These are phyloP conservation scores for Nadsonia commutata DNA, from an alignment of 1,139 yeast species.

Conservation along the genomic window DNA sequence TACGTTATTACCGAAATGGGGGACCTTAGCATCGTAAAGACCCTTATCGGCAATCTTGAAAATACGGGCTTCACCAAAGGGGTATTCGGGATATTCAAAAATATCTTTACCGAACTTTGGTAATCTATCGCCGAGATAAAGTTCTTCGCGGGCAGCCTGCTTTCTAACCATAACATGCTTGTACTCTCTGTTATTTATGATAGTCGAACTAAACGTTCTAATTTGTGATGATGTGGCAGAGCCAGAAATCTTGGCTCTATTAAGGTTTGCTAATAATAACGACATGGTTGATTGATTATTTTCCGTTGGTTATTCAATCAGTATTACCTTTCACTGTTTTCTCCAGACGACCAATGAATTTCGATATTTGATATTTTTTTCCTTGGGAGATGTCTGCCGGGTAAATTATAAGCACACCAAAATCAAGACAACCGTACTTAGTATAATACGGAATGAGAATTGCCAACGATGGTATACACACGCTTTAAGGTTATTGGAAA, in stretches of 20 bases:
- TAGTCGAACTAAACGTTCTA: background rate
- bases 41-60: constrained; percentile 83
- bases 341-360: too few relatives aligned
- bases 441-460: too few relatives aligned
- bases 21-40: constrained; percentile 75
- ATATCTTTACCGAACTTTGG: background rate
- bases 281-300: too few relatives aligned
- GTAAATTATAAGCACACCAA: too few relatives aligned
- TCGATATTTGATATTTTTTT: too few relatives aligned
- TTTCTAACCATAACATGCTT: background rate
- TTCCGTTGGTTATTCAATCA: background rate
- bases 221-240: background rate
- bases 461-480: too few relatives aligned
- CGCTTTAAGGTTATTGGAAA: too few relatives aligned
- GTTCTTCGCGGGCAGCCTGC: background rate
- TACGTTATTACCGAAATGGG: constrained; percentile 62
- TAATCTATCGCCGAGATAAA: background rate
- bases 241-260: background rate
- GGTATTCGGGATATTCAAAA: constrained; percentile 51
- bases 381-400: too few relatives aligned
- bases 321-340: too few relatives aligned
- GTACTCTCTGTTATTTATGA: background rate
- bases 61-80: constrained; percentile 61
- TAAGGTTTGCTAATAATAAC: background rate
- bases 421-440: too few relatives aligned